These are phyloP conservation scores for Magnolia kwangsiensis DNA, from an alignment of 164 flowering plant genomes.

Conservation along the genomic window DNA sequence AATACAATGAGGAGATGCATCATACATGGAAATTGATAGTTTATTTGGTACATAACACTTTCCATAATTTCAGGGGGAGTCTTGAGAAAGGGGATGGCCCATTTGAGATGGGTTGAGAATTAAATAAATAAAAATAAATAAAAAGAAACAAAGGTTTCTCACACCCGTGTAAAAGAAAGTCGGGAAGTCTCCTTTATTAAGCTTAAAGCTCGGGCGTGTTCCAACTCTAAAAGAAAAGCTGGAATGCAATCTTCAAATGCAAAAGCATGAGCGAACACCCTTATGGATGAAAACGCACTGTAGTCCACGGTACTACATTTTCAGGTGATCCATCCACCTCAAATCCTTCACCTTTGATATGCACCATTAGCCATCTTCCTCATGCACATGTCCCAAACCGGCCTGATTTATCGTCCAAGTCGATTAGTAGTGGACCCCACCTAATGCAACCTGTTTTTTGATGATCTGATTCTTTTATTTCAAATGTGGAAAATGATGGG, in stretches of 20 bases:
- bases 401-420: too few relatives aligned
- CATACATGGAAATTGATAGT: neutral
- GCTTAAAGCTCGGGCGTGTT: conserved; percentile 2
- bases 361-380: too few relatives aligned
- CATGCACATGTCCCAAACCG: too few relatives aligned
- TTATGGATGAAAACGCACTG: neutral
- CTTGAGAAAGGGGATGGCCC: neutral
- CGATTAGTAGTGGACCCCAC: too few relatives aligned
- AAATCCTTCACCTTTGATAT: neutral
- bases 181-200: neutral
- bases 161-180: neutral
- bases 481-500: too few relatives aligned
- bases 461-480: too few relatives aligned
- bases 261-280: neutral
- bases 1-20: neutral
- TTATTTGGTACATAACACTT: neutral
- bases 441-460: too few relatives aligned
- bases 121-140: neutral
- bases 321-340: neutral
- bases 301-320: neutral
- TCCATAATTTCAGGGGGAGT: conserved; percentile 6
- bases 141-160: neutral
- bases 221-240: neutral
- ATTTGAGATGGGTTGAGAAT: neutral
- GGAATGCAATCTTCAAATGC: neutral